These are phyloP conservation scores for Phascolomyces articulosus DNA, from an alignment of 371 early-diverging fungal genomes.

Conservation along the genomic window DNA sequence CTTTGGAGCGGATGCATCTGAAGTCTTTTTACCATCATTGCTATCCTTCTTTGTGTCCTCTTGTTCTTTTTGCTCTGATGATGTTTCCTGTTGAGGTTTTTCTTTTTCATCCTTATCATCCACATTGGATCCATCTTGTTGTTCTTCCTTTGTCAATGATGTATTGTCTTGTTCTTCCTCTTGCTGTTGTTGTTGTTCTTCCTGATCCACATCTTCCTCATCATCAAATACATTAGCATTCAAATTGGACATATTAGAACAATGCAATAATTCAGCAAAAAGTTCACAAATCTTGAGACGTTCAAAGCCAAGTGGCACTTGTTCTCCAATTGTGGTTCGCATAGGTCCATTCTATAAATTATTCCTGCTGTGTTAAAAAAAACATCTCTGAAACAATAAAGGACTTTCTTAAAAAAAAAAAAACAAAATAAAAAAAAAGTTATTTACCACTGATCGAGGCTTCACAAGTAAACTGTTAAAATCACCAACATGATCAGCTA, in stretches of 20 bases:
- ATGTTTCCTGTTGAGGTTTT: too few relatives aligned
- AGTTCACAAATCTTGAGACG: constrained; percentile 93
- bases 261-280: constrained; percentile 93
- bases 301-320: constrained; percentile 88
- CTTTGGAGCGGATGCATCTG: not conserved
- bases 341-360: constrained; percentile 41
- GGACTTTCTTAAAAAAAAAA: constrained; percentile 8
- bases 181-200: constrained; percentile 9
- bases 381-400: too few relatives aligned
- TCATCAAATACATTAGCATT: constrained; percentile 32
- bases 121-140: too few relatives aligned
- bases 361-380: too few relatives aligned
- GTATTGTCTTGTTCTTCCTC: constrained; percentile 6
- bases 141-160: not conserved
- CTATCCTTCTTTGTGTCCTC: not conserved
- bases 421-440: not conserved
- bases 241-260: constrained; percentile 79
- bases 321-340: constrained; percentile 68
- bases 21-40: not conserved
- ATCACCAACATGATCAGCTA: constrained; percentile 70
- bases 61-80: not conserved
- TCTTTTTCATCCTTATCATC: too few relatives aligned
- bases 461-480: constrained; percentile 65
- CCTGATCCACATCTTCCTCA: constrained; percentile 3
- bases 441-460: constrained; percentile 61